Conservation (phyloP, 352 stramenopile genomes). For the Peronospora destructor region DNA sequence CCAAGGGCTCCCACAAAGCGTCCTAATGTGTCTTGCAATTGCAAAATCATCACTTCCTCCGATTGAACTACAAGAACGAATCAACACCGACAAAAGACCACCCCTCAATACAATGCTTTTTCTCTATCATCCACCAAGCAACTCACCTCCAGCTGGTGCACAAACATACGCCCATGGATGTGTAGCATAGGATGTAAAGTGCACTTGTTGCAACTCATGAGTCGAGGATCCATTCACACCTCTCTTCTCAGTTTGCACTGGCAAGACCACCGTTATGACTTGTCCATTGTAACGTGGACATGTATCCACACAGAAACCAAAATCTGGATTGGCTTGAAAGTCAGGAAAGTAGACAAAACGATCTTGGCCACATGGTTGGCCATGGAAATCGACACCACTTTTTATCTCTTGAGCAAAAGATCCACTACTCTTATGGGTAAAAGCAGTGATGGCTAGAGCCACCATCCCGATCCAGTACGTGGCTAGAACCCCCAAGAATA, state of each 20-base stretch:
- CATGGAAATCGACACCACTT: conserved; percentile 70
- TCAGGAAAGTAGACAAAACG: conserved; percentile 75
- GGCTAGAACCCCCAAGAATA: conserved; percentile 45
- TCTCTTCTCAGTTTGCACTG: conserved; percentile 31
- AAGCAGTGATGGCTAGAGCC: conserved; percentile 53
- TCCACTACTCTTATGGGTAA: conserved; percentile 58
- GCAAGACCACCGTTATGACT: conserved; percentile 42
- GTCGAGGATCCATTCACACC: conserved; percentile 27
- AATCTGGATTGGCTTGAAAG: conserved; percentile 58
- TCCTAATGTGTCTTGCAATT: conserved; percentile 66
- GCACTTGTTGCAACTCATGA: conserved; percentile 29
- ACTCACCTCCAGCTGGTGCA: conserved; percentile 46
- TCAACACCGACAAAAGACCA: no score
- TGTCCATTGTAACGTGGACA: conserved; percentile 43
- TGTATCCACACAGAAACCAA: conserved; percentile 62
- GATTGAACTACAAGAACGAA: conserved; percentile 29
- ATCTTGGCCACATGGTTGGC: conserved; percentile 39
- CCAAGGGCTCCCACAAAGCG: conserved; percentile 72
- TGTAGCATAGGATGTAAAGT: conserved; percentile 63
- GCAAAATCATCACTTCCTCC: conserved; percentile 49
- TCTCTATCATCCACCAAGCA: neutral
- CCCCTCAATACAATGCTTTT: neutral
- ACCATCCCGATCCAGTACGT: conserved; percentile 79
- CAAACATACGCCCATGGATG: conserved; percentile 64
- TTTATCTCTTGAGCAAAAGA: conserved; percentile 74